Evolutionary conservation across 768 basidiomycete genomes (phyloP).

Genomic region (Boletus patriciae): DNA sequence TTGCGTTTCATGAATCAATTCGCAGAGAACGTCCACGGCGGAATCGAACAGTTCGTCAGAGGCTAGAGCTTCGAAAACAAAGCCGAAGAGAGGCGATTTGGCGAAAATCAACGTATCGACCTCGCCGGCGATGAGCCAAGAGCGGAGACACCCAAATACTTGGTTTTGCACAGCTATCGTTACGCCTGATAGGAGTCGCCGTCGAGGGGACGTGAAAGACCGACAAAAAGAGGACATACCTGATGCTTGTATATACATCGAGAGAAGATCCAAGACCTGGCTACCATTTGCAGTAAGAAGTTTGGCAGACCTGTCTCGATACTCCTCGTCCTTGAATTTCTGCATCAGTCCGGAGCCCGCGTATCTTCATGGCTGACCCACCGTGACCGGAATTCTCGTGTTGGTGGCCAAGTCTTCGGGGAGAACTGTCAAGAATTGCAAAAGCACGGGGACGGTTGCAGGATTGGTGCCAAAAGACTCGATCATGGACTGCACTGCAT

Average conservation of each 20-base stretch:
- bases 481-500: constrained; percentile 79
- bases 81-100: constrained; percentile 75
- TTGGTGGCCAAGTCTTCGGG: constrained; percentile 89
- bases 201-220: not conserved
- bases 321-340: constrained; percentile 67
- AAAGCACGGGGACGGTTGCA: constrained; percentile 73
- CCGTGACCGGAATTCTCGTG: constrained; percentile 83
- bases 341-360: constrained; percentile 11
- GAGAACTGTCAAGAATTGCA: constrained; percentile 88
- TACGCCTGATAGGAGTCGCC: constrained; percentile 62
- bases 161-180: constrained; percentile 75
- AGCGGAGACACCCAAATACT: constrained; percentile 80
- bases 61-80: constrained; percentile 79
- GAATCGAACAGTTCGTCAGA: constrained; percentile 90
- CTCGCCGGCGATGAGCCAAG: constrained; percentile 90
- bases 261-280: constrained; percentile 72
- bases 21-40: constrained; percentile 89
- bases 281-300: constrained; percentile 68
- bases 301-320: constrained; percentile 54
- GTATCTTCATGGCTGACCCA: constrained; percentile 42
- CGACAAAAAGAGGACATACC: constrained; percentile 50
- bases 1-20: constrained; percentile 97
- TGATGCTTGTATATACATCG: constrained; percentile 84
- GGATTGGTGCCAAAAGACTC: constrained; percentile 84
- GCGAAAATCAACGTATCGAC: constrained; percentile 62